phyloP scores from a whole-genome alignment of 2,329 filamentous ascomycete genomes.

The Mollisia scopiformis region DNA sequence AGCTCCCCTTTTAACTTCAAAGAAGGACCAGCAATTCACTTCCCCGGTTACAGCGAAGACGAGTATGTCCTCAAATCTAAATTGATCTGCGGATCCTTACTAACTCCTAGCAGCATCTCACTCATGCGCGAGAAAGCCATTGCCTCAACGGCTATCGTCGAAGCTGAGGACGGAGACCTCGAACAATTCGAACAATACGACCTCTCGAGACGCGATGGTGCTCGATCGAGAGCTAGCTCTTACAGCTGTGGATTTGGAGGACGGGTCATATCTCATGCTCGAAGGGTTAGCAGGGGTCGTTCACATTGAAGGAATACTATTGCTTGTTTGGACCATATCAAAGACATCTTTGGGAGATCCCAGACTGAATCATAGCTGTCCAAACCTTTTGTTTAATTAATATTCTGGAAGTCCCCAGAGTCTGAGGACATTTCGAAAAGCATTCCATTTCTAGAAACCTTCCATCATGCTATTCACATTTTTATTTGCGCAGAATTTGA shows the following conservation, averaged over 20 bases:
- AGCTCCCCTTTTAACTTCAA: constrained; percentile 63
- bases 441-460: no score
- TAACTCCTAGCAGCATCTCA: constrained; percentile 28
- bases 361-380: no score
- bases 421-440: no score
- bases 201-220: constrained; percentile 8
- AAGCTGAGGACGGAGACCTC: constrained; percentile 14
- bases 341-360: no score
- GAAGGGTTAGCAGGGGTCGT: constrained; percentile 28
- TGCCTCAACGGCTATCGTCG: constrained; percentile 33
- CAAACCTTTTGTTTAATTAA: no score
- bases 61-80: constrained; percentile 50
- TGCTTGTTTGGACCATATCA: no score
- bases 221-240: constrained; percentile 24
- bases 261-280: constrained; percentile 30
- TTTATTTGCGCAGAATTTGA: no score
- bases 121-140: constrained; percentile 38
- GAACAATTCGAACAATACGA: constrained; percentile 16
- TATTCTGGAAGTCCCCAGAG: no score
- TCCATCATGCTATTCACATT: no score
- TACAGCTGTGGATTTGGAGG: constrained; percentile 28
- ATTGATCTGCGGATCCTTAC: no score
- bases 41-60: constrained; percentile 60
- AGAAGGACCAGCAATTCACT: constrained; percentile 49
- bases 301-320: constrained; percentile 1